phyloP scores from a whole-genome alignment of 352 stramenopile species.

The Globisporangium perplexum region DNA sequence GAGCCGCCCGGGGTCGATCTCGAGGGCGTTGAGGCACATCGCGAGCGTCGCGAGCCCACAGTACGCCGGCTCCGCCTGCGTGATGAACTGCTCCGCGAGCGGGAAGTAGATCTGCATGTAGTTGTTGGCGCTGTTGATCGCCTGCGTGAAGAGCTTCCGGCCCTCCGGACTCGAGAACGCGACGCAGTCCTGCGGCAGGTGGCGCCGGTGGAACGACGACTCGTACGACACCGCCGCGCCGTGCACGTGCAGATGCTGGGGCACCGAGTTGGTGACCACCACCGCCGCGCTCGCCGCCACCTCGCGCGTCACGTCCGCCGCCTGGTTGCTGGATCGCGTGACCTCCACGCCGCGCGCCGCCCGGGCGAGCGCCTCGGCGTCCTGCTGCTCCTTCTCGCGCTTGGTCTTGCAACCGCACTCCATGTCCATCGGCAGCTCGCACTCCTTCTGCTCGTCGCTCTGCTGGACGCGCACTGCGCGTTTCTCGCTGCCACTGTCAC shows the following conservation, averaged over 20 bases:
- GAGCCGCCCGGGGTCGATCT: conserved; percentile 67
- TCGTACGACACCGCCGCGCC: conserved; percentile 12
- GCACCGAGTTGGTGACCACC: not conserved
- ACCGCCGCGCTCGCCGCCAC: not conserved
- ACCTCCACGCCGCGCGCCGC: conserved; percentile 2
- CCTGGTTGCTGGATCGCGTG: not conserved
- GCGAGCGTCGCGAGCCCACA: conserved; percentile 84
- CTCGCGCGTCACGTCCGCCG: not conserved
- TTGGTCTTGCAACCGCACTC: conserved; percentile 43
- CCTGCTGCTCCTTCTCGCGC: conserved; percentile 30
- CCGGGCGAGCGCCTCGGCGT: conserved; percentile 22
- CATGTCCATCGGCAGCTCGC: conserved; percentile 41
- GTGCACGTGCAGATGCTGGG: not conserved
- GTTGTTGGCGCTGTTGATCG: conserved; percentile 34
- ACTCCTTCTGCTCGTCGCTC: conserved; percentile 17
- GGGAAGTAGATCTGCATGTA: conserved; percentile 93
- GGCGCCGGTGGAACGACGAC: conserved; percentile 78
- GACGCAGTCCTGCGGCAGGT: conserved; percentile 73
- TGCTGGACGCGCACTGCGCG: not conserved
- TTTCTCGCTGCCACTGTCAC: not conserved
- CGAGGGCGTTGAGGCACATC: conserved; percentile 75
- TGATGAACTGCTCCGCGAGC: conserved; percentile 86
- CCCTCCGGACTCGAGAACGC: conserved; percentile 84
- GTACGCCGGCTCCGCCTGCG: conserved; percentile 90
- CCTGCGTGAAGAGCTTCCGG: conserved; percentile 76